These are phyloP conservation scores for Didymella sp. DNA, from an alignment of 2,329 filamentous ascomycete species.

Conservation along the genomic window DNA sequence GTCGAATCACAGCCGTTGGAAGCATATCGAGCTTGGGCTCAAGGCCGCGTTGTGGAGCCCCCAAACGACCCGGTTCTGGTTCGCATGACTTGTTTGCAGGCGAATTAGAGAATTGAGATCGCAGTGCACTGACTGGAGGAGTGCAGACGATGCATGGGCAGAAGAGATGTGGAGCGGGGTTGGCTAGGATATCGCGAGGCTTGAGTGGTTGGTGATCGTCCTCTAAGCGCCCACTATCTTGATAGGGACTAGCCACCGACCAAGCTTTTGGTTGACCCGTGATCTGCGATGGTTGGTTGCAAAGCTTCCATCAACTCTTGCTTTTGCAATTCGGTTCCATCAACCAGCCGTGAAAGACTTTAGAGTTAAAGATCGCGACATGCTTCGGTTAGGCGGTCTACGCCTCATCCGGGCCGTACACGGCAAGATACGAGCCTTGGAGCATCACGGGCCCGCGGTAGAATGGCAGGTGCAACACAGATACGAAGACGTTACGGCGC, in stretches of 20 bases:
- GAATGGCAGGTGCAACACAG: not conserved
- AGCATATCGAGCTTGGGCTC: slow-evolving; percentile 19
- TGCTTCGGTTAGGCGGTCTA: slow-evolving; percentile 12
- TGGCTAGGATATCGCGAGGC: slow-evolving; percentile 25
- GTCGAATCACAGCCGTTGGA: slow-evolving; percentile 35
- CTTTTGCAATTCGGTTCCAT: slow-evolving; percentile 1
- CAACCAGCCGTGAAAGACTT: not conserved
- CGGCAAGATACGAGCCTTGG: slow-evolving; percentile 1
- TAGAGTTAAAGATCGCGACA: not conserved
- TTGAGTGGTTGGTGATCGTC: slow-evolving; percentile 27
- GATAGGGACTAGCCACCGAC: slow-evolving; percentile 13
- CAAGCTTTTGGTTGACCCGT: slow-evolving; percentile 31
- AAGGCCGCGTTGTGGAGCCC: slow-evolving; percentile 24
- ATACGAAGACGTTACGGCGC: not conserved
- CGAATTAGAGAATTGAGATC: slow-evolving; percentile 38
- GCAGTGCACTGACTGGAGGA: slow-evolving; percentile 25
- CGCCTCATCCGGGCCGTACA: slow-evolving; percentile 3
- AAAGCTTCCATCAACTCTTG: slow-evolving; percentile 20
- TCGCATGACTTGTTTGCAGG: slow-evolving; percentile 44
- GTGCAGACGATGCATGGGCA: slow-evolving; percentile 43
- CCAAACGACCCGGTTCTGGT: slow-evolving; percentile 36
- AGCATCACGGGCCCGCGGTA: slow-evolving; percentile 11
- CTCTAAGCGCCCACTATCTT: slow-evolving; percentile 30
- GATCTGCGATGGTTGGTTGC: slow-evolving; percentile 26
- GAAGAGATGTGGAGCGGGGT: slow-evolving; percentile 33